Evolutionary conservation across 805 yeast genomes (phyloP).

Genomic region (Hanseniaspora lindneri): DNA sequence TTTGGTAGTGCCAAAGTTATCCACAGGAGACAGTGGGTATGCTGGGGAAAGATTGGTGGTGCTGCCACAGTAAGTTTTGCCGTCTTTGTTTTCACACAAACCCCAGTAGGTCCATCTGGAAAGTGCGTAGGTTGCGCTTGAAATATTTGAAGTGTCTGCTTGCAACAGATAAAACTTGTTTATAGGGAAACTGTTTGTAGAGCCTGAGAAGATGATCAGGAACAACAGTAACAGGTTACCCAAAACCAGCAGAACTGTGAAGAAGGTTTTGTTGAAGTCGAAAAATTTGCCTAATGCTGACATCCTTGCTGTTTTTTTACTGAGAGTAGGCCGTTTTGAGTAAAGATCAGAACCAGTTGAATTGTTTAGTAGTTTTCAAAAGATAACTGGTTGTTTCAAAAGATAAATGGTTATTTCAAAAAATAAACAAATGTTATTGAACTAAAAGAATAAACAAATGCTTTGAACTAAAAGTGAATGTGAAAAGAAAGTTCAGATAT

Average conservation of each 20-base stretch:
- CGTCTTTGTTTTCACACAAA: slow-evolving; percentile 35
- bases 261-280: slow-evolving; percentile 16
- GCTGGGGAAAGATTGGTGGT: slow-evolving; percentile 47
- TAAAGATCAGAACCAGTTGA: too few relatives aligned
- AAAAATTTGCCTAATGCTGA: background rate
- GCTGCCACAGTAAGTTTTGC: slow-evolving; percentile 26
- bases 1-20: slow-evolving; percentile 48
- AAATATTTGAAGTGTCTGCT: slow-evolving; percentile 51
- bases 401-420: too few relatives aligned
- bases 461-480: too few relatives aligned
- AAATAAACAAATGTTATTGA: too few relatives aligned
- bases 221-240: slow-evolving; percentile 41
- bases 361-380: too few relatives aligned
- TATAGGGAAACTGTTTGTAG: slow-evolving; percentile 46
- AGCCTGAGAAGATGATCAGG: slow-evolving; percentile 53
- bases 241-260: slow-evolving; percentile 25
- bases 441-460: too few relatives aligned
- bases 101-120: slow-evolving; percentile 86
- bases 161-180: slow-evolving; percentile 57
- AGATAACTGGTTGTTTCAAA: too few relatives aligned
- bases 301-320: background rate
- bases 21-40: slow-evolving; percentile 60
- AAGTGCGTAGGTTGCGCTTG: slow-evolving; percentile 33
- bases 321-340: too few relatives aligned
- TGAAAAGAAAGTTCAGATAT: too few relatives aligned